Conservation (phyloP, 192 early-diverging fungal genomes). For the Umbelopsis ramanniana region DNA sequence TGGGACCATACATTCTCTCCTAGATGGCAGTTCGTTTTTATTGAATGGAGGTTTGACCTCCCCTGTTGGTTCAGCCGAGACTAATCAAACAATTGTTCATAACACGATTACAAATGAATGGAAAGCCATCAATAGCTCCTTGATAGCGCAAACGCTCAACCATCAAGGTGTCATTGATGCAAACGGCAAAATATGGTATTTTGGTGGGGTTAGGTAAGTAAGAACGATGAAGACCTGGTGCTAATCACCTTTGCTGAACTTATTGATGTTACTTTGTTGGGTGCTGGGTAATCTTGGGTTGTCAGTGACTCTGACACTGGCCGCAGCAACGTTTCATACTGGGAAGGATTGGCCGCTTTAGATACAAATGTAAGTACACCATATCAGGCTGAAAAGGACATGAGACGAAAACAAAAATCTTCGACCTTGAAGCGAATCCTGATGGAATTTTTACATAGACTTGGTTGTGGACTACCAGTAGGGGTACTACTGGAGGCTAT, state of each 20-base stretch:
- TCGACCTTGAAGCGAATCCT: background rate
- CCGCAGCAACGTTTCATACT: background rate
- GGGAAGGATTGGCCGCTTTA: background rate
- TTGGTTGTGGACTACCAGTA: constrained; percentile 5
- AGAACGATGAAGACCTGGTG: background rate
- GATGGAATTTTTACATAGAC: background rate
- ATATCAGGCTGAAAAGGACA: too few relatives aligned
- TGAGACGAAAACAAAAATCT: too few relatives aligned
- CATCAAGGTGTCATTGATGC: constrained; percentile 14
- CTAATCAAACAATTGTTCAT: background rate
- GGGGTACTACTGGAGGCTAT: constrained; percentile 2
- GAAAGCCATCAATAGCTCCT: constrained; percentile 1
- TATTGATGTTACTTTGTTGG: background rate
- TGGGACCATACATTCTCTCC: background rate
- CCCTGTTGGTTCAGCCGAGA: background rate
- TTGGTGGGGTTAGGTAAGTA: background rate
- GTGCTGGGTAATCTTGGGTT: background rate
- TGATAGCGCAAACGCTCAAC: background rate
- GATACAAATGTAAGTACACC: background rate
- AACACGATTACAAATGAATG: background rate
- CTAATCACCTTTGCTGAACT: background rate
- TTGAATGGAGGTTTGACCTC: constrained; percentile 4
- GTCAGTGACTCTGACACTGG: background rate
- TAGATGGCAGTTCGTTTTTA: background rate
- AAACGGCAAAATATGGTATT: constrained; percentile 16